Percentiles rank a stretch among this genome's conserved stretches.
These are phyloP conservation scores for Coniosporium apollinis DNA, from an alignment of 495 filamentous ascomycete species.

Conservation along the genomic window DNA sequence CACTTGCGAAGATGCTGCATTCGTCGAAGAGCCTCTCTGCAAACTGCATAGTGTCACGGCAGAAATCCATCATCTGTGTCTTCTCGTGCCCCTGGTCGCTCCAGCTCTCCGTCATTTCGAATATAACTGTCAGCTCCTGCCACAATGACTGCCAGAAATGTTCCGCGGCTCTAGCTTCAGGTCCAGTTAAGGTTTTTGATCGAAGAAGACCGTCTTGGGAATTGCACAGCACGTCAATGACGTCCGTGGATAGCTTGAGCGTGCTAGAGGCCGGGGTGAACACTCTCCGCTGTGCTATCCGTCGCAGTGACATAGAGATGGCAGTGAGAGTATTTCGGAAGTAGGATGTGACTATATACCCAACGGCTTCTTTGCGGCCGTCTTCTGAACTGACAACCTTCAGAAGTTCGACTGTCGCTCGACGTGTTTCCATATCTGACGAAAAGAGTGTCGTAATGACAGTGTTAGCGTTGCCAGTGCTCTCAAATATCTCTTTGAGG, in stretches of 20 bases:
- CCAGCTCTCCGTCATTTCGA: constrained; percentile 69
- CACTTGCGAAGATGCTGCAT: constrained; percentile 59
- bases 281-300: constrained; percentile 37
- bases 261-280: constrained; percentile 53
- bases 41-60: constrained; percentile 82
- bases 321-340: constrained; percentile 45
- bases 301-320: constrained; percentile 41
- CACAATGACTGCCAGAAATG: constrained; percentile 72
- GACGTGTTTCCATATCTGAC: constrained; percentile 50
- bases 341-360: constrained; percentile 45
- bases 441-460: constrained; percentile 54
- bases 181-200: constrained; percentile 37
- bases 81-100: constrained; percentile 49
- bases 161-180: constrained; percentile 42
- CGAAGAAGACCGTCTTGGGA: constrained; percentile 63
- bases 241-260: constrained; percentile 55
- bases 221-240: constrained; percentile 71
- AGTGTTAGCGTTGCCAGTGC: constrained; percentile 43
- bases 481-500: constrained; percentile 46
- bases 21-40: constrained; percentile 71
- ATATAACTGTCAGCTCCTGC: constrained; percentile 63
- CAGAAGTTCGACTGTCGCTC: constrained; percentile 60
- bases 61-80: constrained; percentile 85
- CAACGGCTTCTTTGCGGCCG: constrained; percentile 56
- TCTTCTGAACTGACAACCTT: constrained; percentile 60